Evolutionary conservation across 139 green algal genomes (phyloP), one percentile per base, ranked within the genome.

Genomic region (Parachlorella kessleri): DNA sequence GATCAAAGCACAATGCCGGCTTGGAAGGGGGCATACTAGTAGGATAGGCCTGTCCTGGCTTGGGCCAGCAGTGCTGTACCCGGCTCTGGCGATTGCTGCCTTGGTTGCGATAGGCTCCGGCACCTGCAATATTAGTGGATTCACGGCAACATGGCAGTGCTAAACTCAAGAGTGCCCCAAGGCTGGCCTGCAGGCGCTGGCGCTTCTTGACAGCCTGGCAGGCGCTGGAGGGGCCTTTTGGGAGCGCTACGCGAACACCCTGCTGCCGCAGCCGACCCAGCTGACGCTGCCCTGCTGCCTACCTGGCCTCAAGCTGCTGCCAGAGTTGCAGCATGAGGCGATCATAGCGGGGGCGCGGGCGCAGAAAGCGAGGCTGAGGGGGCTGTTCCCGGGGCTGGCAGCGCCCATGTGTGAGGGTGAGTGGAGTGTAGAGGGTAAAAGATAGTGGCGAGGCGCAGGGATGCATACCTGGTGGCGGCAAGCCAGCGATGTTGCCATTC

Each of bases 201-300:
- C 89, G 0, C 80, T 94, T 1, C 72, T 94, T 21, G 90, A 94
- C 70, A 76, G 38, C 0, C 81, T 90, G 14, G 81, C 88, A 24
- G 89, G 89, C 9, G 71, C 80, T 63, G 87, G 85, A 24, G 81
- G 72, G 41, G 53, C 69, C 0, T 90, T 86, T 32, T 91, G 79
- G 80, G 66, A 83, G 59, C 68, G 64, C 3, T 88, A 91, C 77
- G 68, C 79, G 26, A 73, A 91, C 36, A 64, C 67, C 9, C 35
- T 94, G 36, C 83, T 95, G 72, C 91, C 90, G 0, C n/a, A 69
- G 0, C 88, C 90, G 0, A 70, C 85, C 54, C 42, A 71, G 4
- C 75, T 93, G 18, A 86, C 79, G 21, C 71, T 93, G 81, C 91
- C 91, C 3, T 81, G 91, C 64, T 90, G 83, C 66, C 86, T 92